Conservation (phyloP, 208 protist species). For the Leishmania amazonensis region DNA sequence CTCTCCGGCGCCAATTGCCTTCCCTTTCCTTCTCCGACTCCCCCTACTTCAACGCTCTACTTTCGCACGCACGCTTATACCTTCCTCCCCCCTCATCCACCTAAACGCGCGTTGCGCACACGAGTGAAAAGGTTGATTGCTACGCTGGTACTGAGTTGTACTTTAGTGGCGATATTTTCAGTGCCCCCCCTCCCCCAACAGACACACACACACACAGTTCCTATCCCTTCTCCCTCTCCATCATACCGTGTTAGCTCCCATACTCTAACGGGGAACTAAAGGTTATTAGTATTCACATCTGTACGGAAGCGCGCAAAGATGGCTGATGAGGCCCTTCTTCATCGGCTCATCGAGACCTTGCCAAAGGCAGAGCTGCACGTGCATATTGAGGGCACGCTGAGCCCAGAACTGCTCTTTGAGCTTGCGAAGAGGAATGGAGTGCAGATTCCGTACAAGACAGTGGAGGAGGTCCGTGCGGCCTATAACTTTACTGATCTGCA, state of each 20-base stretch:
- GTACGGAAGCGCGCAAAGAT: constrained; percentile 2
- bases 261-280: not conserved
- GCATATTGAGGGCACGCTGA: constrained; percentile 63
- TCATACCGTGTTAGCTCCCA: not conserved
- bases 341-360: constrained; percentile 34
- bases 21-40: not conserved
- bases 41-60: not conserved
- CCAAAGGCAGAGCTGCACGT: constrained; percentile 71
- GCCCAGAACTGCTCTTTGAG: constrained; percentile 54
- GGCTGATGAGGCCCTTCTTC: constrained; percentile 12
- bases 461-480: constrained; percentile 46
- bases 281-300: not conserved
- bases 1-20: not conserved
- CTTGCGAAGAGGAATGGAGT: constrained; percentile 46
- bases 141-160: not conserved
- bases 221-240: too few species aligned
- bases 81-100: not conserved
- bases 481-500: constrained; percentile 59
- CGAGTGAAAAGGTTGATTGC: not conserved
- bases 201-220: not conserved
- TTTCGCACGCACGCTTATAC: not conserved
- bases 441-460: constrained; percentile 34
- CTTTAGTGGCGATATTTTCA: not conserved
- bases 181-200: not conserved
- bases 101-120: not conserved